These are phyloP conservation scores for Camellia oleifera DNA, from an alignment of 179 eudicot species.

Conservation along the genomic window DNA sequence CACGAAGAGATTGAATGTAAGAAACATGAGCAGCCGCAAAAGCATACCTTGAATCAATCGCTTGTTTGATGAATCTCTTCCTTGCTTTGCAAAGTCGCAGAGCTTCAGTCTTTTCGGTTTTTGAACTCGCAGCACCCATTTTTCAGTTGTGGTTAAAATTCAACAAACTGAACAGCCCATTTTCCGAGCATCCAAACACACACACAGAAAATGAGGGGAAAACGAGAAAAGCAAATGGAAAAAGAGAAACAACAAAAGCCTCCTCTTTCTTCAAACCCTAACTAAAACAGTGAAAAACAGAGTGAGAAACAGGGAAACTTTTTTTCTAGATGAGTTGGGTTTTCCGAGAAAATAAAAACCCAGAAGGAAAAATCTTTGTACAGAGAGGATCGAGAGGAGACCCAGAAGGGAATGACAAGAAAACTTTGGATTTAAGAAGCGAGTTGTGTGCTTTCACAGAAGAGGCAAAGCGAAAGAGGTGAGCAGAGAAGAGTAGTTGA, in stretches of 20 bases:
- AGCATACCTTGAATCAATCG: constrained; percentile 71
- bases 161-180: neutral
- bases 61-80: constrained; percentile 63
- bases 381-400: constrained; percentile 3
- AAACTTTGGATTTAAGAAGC: neutral
- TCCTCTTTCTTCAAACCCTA: constrained; percentile 17
- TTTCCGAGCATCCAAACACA: neutral
- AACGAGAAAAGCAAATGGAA: neutral
- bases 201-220: neutral
- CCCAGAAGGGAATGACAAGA: constrained; percentile 10
- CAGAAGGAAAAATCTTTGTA: neutral
- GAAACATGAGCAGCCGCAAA: constrained; percentile 87
- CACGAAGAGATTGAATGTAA: constrained; percentile 59
- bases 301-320: constrained; percentile 5
- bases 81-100: constrained; percentile 71
- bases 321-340: neutral
- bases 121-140: constrained; percentile 69
- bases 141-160: neutral
- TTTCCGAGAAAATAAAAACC: neutral
- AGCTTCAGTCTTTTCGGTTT: constrained; percentile 63
- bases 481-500: constrained; percentile 1
- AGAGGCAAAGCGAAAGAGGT: constrained; percentile 5
- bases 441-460: neutral
- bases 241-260: neutral
- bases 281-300: neutral